Conservation (phyloP, 2,329 filamentous ascomycete genomes). For the Aureobasidium leucospermi region DNA sequence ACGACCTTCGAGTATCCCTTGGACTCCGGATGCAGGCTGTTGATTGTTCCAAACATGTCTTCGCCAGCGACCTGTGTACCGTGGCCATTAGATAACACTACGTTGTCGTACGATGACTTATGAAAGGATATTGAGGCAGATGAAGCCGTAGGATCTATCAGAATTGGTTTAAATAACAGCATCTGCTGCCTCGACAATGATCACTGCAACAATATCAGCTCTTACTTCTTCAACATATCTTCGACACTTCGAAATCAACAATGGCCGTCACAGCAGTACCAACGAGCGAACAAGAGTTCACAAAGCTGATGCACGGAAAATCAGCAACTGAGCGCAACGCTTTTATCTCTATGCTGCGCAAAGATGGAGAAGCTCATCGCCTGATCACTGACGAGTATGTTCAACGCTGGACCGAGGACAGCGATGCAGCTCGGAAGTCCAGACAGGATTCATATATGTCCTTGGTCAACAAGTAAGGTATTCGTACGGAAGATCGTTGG, state of each 20-base stretch:
- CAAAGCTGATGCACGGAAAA: slow-evolving; percentile 63
- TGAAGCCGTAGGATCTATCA: neutral
- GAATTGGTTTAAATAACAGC: neutral
- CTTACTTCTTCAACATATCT: neutral
- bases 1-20: neutral
- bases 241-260: neutral
- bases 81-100: neutral
- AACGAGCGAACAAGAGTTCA: neutral
- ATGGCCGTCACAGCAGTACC: neutral
- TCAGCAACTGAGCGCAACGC: slow-evolving; percentile 68
- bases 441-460: slow-evolving; percentile 70
- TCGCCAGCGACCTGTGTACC: neutral
- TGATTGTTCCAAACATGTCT: neutral
- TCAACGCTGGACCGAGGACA: slow-evolving; percentile 90
- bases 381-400: slow-evolving; percentile 86
- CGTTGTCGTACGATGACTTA: neutral
- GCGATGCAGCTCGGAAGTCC: slow-evolving; percentile 76
- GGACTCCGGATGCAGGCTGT: neutral
- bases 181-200: too few relatives aligned
- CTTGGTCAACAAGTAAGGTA: slow-evolving; percentile 67
- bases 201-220: neutral
- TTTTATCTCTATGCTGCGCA: slow-evolving; percentile 79
- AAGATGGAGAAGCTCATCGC: slow-evolving; percentile 71
- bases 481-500: neutral
- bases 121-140: neutral